phyloP scores from a whole-genome alignment of 306 rosid species.

The Trifolium dubium region DNA sequence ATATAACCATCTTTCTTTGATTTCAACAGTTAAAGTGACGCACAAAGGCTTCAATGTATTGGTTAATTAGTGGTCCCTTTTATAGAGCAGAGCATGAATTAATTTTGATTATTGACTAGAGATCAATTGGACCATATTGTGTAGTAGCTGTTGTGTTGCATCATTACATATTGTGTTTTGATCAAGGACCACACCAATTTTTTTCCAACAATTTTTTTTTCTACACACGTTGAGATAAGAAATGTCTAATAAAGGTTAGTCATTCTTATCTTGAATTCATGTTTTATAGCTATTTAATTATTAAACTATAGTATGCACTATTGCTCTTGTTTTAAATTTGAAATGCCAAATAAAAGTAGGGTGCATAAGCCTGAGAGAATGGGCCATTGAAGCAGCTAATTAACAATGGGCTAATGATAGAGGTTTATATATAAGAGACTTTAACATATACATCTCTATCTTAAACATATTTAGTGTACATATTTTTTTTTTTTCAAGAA shows the following conservation, averaged over 20 bases:
- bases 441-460: no score
- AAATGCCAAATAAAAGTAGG: no score
- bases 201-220: conserved; percentile 9
- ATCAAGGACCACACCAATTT: conserved; percentile 35
- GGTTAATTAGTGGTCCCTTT: conserved; percentile 49
- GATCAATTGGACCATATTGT: conserved; percentile 41
- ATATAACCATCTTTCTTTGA: conserved; percentile 2
- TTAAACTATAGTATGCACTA: no score
- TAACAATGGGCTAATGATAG: no score
- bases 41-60: conserved; percentile 8
- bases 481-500: no score
- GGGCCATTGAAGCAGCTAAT: no score
- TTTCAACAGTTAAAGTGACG: conserved; percentile 38
- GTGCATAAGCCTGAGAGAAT: no score
- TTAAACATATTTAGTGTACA: no score
- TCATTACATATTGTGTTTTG: conserved; percentile 31
- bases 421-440: no score
- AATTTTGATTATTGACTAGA: conserved; percentile 32
- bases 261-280: conserved; percentile 19
- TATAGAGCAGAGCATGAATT: conserved; percentile 1
- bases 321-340: no score
- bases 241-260: conserved; percentile 15
- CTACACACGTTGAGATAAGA: conserved; percentile 39
- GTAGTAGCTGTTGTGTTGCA: conserved; percentile 38
- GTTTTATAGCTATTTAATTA: neutral